A percentile compares a stretch with the other conserved stretches of the same genome.
phyloP scores from a whole-genome alignment of 768 basidiomycete genomes.

The Tulasnella sp. region DNA sequence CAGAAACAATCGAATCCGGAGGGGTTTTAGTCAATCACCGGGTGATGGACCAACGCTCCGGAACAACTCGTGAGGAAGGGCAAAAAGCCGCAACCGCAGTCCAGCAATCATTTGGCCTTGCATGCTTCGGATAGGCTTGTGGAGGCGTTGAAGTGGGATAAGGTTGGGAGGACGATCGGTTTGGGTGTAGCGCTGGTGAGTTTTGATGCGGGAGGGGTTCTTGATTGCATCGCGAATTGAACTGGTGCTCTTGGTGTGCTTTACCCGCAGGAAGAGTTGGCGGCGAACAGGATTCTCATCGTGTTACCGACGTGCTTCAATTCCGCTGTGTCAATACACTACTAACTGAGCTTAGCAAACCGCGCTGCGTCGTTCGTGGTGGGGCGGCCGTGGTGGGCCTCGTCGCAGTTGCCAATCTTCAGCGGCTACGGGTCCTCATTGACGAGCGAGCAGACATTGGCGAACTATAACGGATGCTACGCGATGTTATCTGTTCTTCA shows the following conservation, averaged over 20 bases:
- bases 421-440: conserved; percentile 55
- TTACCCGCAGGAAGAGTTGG: conserved; percentile 63
- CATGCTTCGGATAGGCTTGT: conserved; percentile 52
- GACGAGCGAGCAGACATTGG: conserved; percentile 49
- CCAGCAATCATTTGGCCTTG: conserved; percentile 56
- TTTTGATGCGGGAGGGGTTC: conserved; percentile 30
- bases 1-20: conserved; percentile 83
- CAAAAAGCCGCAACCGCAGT: conserved; percentile 47
- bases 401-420: too few relatives aligned
- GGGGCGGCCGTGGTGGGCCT: conserved; percentile 81
- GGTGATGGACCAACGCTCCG: conserved; percentile 87
- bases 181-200: conserved; percentile 71
- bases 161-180: conserved; percentile 71
- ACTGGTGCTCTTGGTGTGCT: too few relatives aligned
- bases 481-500: conserved; percentile 64
- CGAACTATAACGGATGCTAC: conserved; percentile 66
- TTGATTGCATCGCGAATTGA: conserved; percentile 34
- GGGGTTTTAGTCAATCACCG: conserved; percentile 71
- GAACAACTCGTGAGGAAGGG: conserved; percentile 59
- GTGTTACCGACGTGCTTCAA: conserved; percentile 57
- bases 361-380: conserved; percentile 68
- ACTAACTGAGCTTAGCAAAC: conserved; percentile 62
- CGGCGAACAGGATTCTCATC: conserved; percentile 46
- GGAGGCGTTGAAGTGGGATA: conserved; percentile 60
- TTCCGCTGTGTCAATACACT: conserved; percentile 61